Base-by-base conservation (phyloP, 169 alveolate species). In the Cystoisospora suis region DNA sequence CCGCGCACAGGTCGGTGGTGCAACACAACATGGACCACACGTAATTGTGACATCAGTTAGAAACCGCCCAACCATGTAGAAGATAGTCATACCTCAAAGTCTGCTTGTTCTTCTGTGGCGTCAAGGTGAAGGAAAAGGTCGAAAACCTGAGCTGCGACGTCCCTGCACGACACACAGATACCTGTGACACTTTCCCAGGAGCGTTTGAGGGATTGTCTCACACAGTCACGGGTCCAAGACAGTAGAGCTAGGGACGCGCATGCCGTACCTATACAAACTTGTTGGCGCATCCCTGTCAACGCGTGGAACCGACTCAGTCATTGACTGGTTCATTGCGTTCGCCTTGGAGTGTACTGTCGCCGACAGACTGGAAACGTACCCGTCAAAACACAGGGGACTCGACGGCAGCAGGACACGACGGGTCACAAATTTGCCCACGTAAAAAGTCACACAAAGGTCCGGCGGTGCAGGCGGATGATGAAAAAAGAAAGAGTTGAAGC, bases 71-170 rank as follows among this genome's bases (percentile, higher is more conserved):
- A 45, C 42, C 75, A 47, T 15, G 20, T 27, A 34, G 49, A 72
- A 27, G n/a, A 72, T 27, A 32, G 87, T n/a, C n/a, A n/a, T 47
- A 72, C 87, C 92, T 88, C 83, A 42, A 88, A 98, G 42, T 97
- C 98, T 86, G 97, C 94, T 77, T 96, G 97, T 38, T 98, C 99
- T 45, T 97, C 99, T 20, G 96, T 93, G 0, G 99, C 98, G 40
- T 97, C 97, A 45, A 96, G 94, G 65, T 95, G 96, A 83, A 97
- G 96, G 94, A 97, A 98, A 38, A 97, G 93, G 87, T 97, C 99
- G 87, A 98, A 97, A 23, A 97, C 94, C 93, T 97, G 56, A 1
- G 75, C 86, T 12, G 79, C 77, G 86, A 88, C 92, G 61, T 70
- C 77, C 38, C 91, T 87, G 86, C 32, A 36, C 45, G 79, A 12